Percentiles rank a stretch among this genome's conserved stretches.
Evolutionary conservation across 108 stramenopile species (phyloP).

Genomic region (Nitzschia sp.): DNA sequence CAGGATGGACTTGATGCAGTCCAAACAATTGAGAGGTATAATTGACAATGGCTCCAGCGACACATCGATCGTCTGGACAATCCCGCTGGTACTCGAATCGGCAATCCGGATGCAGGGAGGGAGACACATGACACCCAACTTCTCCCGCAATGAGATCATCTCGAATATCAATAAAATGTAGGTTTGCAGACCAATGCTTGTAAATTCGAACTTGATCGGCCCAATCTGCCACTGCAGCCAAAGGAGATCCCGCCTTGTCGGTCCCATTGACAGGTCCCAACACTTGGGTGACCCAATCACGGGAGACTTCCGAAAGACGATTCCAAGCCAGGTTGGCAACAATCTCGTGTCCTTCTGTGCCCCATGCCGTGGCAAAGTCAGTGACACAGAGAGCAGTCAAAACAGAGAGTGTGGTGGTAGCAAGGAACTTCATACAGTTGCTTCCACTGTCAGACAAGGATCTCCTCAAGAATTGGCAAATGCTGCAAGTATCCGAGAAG

Average conservation of each 20-base stretch:
- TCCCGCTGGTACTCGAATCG: conserved; percentile 51
- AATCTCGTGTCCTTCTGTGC: conserved; percentile 52
- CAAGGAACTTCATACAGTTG: too few relatives aligned
- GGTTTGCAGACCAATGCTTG: conserved; percentile 40
- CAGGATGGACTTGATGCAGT: too few relatives aligned
- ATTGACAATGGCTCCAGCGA: conserved; percentile 55
- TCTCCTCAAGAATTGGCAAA: too few relatives aligned
- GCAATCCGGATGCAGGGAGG: conserved; percentile 16
- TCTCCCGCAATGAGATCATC: conserved; percentile 39
- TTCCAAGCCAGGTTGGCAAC: conserved; percentile 59
- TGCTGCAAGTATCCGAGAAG: too few relatives aligned
- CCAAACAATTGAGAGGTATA: conserved; percentile 40
- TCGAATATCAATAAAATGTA: conserved; percentile 63
- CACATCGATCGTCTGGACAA: conserved; percentile 52
- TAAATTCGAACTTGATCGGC: conserved; percentile 57
- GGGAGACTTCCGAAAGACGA: conserved; percentile 30
- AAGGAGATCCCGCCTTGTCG: conserved; percentile 30
- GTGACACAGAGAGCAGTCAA: too few relatives aligned
- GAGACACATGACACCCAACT: conserved; percentile 37
- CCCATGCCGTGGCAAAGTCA: conserved; percentile 48
- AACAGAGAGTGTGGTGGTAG: too few relatives aligned
- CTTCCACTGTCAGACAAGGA: too few relatives aligned
- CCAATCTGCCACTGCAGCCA: conserved; percentile 64
- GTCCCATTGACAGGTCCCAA: conserved; percentile 11
- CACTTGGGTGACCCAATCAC: conserved; percentile 23